Evolutionary conservation across 305 asterid species (phyloP), one percentile per base, ranked within the genome.

Genomic region (Solanum aculeatissimum): DNA sequence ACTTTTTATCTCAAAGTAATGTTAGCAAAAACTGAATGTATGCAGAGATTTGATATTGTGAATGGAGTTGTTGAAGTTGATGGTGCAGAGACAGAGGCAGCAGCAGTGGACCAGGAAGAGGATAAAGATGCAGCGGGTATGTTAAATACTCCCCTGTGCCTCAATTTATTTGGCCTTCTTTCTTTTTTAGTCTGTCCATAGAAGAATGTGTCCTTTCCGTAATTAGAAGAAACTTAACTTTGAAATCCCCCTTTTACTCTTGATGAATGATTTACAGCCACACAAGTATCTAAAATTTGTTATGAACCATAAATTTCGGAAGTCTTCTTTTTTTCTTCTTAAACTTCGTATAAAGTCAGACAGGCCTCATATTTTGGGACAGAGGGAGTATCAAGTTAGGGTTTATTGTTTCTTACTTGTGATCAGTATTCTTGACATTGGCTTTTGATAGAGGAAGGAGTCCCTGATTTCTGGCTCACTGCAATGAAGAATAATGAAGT

Each of bases 41-140:
- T 84, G 87, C 94, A 95, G 98, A 91, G 98, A 65, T 94, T 63
- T 47, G 94, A 94, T 78, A 93, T 95, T 86, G 98, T 94, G 65
- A 95, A 89, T 81, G 98, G 96, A 66, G 85, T 91, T 82, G 89
- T 83, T 86, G 98, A 95, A 84, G 97, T 93, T 79, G 97, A 92
- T 85, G 96, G 96, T 72, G 90, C 88, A 85, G 80, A 21, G 71
- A 21, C 89, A 75, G 94, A 88, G 43, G 83, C 83, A 38, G 21
- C 91, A 10, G 55, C 38, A 55, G 71, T 25, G 21, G 91, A 85
- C 25, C 85, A 90, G 85, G 93, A 87, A 47, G 88, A 82, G 65
- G 93, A 83, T 71, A 74, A 85, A 84, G 88, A 60, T 45, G 89
- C 86, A 65, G 93, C 84, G 87, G 98, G 94, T 94, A 86, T 53